Base-by-base conservation (phyloP, 768 basidiomycete genomes). In the Pisolithus marmoratus region DNA sequence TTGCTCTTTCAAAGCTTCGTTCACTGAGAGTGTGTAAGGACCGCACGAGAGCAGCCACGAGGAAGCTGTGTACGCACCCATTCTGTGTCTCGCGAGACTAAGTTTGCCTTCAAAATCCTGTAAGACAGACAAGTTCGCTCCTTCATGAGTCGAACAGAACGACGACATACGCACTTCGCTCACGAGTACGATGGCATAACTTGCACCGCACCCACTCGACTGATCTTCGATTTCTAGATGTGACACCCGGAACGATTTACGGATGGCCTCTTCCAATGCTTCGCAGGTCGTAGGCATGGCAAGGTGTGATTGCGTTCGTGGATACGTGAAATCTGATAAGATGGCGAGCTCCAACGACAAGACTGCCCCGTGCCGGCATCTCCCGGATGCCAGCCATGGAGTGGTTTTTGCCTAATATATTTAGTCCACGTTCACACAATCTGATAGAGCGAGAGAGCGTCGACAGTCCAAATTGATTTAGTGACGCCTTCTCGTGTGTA, bases 171-270 rank as follows among this genome's bases (percentile, higher is more conserved):
- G 36, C 54, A 85, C 87, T 62, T 85, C 81, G 72, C 87, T 90
- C 59, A 93, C 89, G 27, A 93, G 74, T 24, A 87, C 61, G 26
- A 92, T 76, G 0, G 81, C 70, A 60, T 89, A 92, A 63, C 74
- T 90, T 56, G 89, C 82, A 3, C 90, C 90, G 58, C 90, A 93
- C 6, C 89, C 89, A 57, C 74, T 86, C 0, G 88, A 90, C 57
- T 80, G 77, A 64, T 92, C 90, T 57, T 83, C 73, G 46, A 93
- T 83, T 60, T 89, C 79, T 14, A 91, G 76, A 60, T 88, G 82
- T 2, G 72, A 65, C 38, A 90, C 79, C 1, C 80, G 77, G 47
- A 90, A 77, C 1, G 79, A 77, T n/a, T 70, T 67, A 54, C 82
- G 80, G 55, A 91, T 81, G 19, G 82, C 79, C 29, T 70, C 64